Evolutionary conservation across 2,329 filamentous ascomycete species (phyloP).

Genomic region (Fusarium xyrophilum): DNA sequence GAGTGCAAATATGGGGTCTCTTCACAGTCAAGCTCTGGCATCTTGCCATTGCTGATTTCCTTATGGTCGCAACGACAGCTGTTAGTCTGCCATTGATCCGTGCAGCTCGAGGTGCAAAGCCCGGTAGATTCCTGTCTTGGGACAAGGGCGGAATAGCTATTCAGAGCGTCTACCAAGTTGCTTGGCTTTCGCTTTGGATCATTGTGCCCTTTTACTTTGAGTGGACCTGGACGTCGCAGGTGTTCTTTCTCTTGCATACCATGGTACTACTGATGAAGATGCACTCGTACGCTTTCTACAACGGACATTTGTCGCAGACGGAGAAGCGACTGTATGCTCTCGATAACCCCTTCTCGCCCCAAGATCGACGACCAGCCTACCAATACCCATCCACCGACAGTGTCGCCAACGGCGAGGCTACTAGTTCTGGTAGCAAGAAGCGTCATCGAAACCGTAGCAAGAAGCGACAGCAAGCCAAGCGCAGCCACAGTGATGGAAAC

Average conservation of each 20-base stretch:
- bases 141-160: slow-evolving; percentile 76
- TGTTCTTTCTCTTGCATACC: slow-evolving; percentile 90
- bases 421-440: slow-evolving; percentile 33
- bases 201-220: slow-evolving; percentile 81
- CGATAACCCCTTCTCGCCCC: slow-evolving; percentile 71
- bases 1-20: slow-evolving; percentile 84
- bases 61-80: slow-evolving; percentile 81
- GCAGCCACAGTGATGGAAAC: slow-evolving; percentile 28
- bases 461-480: slow-evolving; percentile 25
- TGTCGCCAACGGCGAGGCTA: slow-evolving; percentile 44
- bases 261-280: slow-evolving; percentile 98
- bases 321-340: slow-evolving; percentile 80
- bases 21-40: slow-evolving; percentile 91
- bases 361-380: slow-evolving; percentile 72
- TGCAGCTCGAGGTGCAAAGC: slow-evolving; percentile 62
- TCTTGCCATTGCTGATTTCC: slow-evolving; percentile 78
- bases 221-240: slow-evolving; percentile 98
- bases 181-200: slow-evolving; percentile 86
- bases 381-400: slow-evolving; percentile 72
- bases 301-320: slow-evolving; percentile 90
- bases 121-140: slow-evolving; percentile 71
- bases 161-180: slow-evolving; percentile 80
- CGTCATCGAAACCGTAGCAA: slow-evolving; percentile 32
- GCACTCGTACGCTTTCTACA: slow-evolving; percentile 98
- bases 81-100: slow-evolving; percentile 77